A percentile compares a stretch with the other conserved stretches of the same genome.
phyloP scores from a whole-genome alignment of 176 grass and related monocot species.

The Eragrostis curvula region DNA sequence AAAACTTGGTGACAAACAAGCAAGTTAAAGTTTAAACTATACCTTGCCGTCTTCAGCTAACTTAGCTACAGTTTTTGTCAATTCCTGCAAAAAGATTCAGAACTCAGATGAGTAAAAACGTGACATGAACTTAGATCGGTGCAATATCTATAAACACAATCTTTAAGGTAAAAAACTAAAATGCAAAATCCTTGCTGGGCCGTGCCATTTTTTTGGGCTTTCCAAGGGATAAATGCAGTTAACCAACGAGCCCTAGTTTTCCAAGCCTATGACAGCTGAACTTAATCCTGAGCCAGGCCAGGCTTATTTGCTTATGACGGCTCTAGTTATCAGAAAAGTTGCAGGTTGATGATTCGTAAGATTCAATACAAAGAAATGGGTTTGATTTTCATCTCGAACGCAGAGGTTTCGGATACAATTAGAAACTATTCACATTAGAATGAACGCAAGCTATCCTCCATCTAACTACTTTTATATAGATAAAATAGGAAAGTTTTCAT shows the following conservation, averaged over 20 bases:
- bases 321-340: not conserved
- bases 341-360: not conserved
- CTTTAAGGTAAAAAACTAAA: not conserved
- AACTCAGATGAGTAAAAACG: conserved; percentile 28
- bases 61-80: conserved; percentile 86
- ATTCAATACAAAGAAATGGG: not conserved
- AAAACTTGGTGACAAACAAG: conserved; percentile 8
- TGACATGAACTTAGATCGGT: conserved; percentile 1
- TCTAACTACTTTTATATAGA: not conserved
- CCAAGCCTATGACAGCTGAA: too few species aligned
- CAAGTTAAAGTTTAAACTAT: conserved; percentile 14
- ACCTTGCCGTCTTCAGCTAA: conserved; percentile 98
- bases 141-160: conserved; percentile 14
- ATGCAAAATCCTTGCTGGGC: too few species aligned
- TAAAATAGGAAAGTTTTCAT: not conserved
- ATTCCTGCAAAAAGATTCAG: conserved; percentile 62
- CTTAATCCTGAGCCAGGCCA: not conserved
- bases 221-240: too few species aligned
- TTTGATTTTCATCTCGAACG: not conserved
- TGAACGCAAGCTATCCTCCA: not conserved
- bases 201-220: too few species aligned
- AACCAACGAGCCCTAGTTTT: too few species aligned
- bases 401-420: not conserved
- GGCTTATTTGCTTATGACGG: not conserved
- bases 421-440: not conserved